Evolutionary conservation across 495 filamentous ascomycete genomes (phyloP), one percentile per base, ranked within the genome.

Genomic region (Penicillium silybi): DNA sequence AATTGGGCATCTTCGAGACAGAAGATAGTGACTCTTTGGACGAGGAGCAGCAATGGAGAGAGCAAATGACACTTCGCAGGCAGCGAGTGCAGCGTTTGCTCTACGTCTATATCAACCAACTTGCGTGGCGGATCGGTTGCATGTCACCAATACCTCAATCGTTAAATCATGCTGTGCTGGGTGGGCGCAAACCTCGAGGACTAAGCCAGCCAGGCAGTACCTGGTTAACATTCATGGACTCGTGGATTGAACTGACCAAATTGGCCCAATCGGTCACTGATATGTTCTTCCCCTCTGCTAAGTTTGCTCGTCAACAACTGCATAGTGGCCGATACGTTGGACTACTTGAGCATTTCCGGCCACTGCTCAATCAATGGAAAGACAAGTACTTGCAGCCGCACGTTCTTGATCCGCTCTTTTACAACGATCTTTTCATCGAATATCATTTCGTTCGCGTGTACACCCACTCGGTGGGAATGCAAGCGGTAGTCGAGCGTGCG

Each of bases 401-500:
- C 23, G 66, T 64, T 18, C 65, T 71, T 6, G 67, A 63, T 29
- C 63, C 70, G 25, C 63, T 66, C n/a, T 77, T 74, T 41, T 74
- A 66, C 48, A 71, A 75, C 25, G 69, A 68, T 35, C 66, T 77
- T 1, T 75, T 74, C 37, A 80, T 80, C 19, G 78, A 80, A 44
- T 80, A 80, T 50, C 69, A 80, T 46, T 80, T 80, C 50, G 75
- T 80, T 9, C 69, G 78, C 11, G 74, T 79, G 2, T 79, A 79
- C 52, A 79, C 73, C 0, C 76, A 80, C 52, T 79, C 76, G 3
- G 68, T 80, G 27, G 78, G 76, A 10, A 79, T 80, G 76, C 78
- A 80, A 58, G 78, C 78, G 4, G 76, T 80, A 8, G 66, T 78
- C 32, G 66, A 79, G 56, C 69, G 75, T 29, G 62, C 68, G 0